Conservation (phyloP, 768 basidiomycete genomes). For the Pilatotrama ljubarskyi region DNA sequence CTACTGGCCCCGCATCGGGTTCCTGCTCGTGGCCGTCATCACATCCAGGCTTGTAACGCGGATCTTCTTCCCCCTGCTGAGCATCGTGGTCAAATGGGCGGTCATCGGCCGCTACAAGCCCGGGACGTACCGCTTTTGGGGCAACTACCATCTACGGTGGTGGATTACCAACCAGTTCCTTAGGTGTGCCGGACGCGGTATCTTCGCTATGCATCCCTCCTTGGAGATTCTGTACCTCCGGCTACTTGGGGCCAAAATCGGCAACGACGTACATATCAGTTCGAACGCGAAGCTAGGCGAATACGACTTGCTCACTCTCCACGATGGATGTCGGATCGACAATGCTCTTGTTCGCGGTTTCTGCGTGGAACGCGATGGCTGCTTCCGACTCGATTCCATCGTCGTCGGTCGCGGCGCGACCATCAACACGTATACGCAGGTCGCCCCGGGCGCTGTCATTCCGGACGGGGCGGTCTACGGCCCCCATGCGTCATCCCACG, state of each 20-base stretch:
- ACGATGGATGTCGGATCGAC: conserved; percentile 46
- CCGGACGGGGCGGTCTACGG: conserved; percentile 42
- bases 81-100: conserved; percentile 49
- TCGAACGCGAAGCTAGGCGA: conserved; percentile 42
- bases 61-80: conserved; percentile 39
- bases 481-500: conserved; percentile 47
- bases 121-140: conserved; percentile 30
- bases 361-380: conserved; percentile 47
- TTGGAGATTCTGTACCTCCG: conserved; percentile 45
- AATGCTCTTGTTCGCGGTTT: conserved; percentile 44
- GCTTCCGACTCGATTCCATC: conserved; percentile 42
- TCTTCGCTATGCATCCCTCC: conserved; percentile 42
- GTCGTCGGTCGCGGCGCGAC: conserved; percentile 41
- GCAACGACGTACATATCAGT: conserved; percentile 42
- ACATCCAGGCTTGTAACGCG: conserved; percentile 37
- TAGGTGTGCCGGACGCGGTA: conserved; percentile 42
- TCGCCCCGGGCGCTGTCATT: conserved; percentile 44
- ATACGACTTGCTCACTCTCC: conserved; percentile 44
- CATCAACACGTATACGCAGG: conserved; percentile 45
- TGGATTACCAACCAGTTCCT: conserved; percentile 46
- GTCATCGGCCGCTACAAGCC: conserved; percentile 45
- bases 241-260: conserved; percentile 46
- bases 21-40: conserved; percentile 38
- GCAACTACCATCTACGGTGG: conserved; percentile 44
- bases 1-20: conserved; percentile 39